Evolutionary conservation across 2,329 filamentous ascomycete species (phyloP), one percentile per base, ranked within the genome.

Genomic region (Septoria linicola): DNA sequence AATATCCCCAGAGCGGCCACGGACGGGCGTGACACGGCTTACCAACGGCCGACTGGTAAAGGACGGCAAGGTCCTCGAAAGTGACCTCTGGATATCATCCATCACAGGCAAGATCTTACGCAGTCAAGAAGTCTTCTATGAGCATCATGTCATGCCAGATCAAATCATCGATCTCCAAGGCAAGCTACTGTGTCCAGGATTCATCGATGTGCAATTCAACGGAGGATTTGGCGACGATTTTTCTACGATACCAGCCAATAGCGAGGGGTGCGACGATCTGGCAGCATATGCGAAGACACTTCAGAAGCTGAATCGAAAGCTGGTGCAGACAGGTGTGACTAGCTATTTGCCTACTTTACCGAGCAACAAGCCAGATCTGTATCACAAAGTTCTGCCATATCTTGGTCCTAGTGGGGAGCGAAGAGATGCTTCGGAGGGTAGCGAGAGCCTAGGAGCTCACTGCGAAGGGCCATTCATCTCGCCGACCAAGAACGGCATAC

Each of bases 151-250:
- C 47, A 75, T 84, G 2, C 88, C 91, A 1, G 88, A 92, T 66
- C 73, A 83, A 60, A 84, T 85, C 47, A 77, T 96, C 61, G 83
- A 96, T 64, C 82, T 96, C 1, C 81, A 83, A 44, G 89, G 89
- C 52, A 88, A 88, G 62, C 92, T 96, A 59, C 69, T 96, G 16
- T 83, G 87, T 0, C 89, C 91, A 0, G 91, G 91, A 20, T 79
- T 96, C 66, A 93, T 96, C 62, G 91, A 96, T 60, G 86, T 87
- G 45, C 91, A 96, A 70, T 83, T 96, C 61, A 96, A 96, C 65
- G 91, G 91, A 41, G 90, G 88, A 8, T 92, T 90, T 64, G 90
- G 90, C 50, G 95, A 96, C 76, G 92, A 96, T 74, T 96, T 95
- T 69, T 93, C 89, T 2, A 82, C 83, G 1, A 76, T 89, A 8